Evolutionary conservation across 345 rosid genomes (phyloP), one percentile per base, ranked within the genome.

Genomic region (Conringia planisiliqua): DNA sequence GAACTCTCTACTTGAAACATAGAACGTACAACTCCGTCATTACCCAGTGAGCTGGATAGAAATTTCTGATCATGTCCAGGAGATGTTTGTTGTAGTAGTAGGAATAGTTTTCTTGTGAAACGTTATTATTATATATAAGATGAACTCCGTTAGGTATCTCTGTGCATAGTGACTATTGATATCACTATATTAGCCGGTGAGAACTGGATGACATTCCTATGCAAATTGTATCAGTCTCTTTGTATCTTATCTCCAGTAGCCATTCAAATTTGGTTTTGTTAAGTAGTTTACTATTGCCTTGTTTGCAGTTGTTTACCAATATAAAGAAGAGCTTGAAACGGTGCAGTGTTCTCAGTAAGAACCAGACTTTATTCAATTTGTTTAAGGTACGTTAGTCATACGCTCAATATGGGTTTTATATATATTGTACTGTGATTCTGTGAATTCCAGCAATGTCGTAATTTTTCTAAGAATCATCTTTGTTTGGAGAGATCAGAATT

Each of bases 241-340:
- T 62, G 18, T 68, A 50, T 65, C 50, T 33, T 43, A 47, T 46
- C 14, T 10, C 22, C 22, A 10, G 50, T 58, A 50, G 11, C 43
- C 56, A 66, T 72, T 48, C 57, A 63, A 58, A 39, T 29, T 66
- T 5, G 18, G 22, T 51, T 62, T 48, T 51, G 20, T 6, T 22
- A 30, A 54, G 40, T 38, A 18, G 30, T 62, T 36, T 62, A 26
- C 39, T 70, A 22, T 68, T 66, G 16, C 72, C 60, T 74, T 56
- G 20, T 57, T 63, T 86, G 76, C 75, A 95, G 98, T 76, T 92
- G 84, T 92, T 95, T 83, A 84, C 88, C 55, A 86, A 90, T 65
- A 92, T 95, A 83, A 95, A 92, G 77, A 89, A 96, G 86, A 95
- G 98, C 90, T 84, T 95, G 83, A 95, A 95, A 85, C 87, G 99